Percentiles rank a stretch among this genome's conserved stretches.
Evolutionary conservation across 106 monocot genomes (phyloP).

Genomic region (Acanthochlamys bracteata): DNA sequence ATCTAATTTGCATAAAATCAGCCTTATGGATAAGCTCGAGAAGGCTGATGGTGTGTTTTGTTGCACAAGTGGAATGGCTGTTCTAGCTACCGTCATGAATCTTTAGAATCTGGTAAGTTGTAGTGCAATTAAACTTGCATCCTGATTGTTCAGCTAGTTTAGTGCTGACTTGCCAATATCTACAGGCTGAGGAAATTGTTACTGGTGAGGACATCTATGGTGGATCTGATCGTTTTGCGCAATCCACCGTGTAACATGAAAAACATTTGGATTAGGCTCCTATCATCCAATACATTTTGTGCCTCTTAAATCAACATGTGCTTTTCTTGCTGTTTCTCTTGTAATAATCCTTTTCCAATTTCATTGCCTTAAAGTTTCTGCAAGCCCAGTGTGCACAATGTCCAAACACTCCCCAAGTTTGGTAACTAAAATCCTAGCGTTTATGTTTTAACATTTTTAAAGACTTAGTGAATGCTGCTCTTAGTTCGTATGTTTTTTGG

Average conservation of each 20-base stretch:
- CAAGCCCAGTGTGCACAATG: too few relatives aligned
- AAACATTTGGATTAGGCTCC: too few relatives aligned
- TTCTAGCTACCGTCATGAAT: constrained; percentile 58
- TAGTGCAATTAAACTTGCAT: constrained; percentile 1
- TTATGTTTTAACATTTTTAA: too few relatives aligned
- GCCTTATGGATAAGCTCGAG: constrained; percentile 93
- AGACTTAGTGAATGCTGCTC: too few relatives aligned
- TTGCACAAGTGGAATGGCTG: constrained; percentile 99
- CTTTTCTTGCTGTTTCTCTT: too few relatives aligned
- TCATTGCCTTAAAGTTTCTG: too few relatives aligned
- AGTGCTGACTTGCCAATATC: constrained; percentile 2
- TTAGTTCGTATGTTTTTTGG: background rate
- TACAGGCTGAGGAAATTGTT: constrained; percentile 87
- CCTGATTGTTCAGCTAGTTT: background rate
- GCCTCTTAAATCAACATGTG: too few relatives aligned
- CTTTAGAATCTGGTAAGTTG: constrained; percentile 62
- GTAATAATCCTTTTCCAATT: too few relatives aligned
- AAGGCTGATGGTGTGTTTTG: constrained; percentile 92
- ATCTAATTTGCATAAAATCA: constrained; percentile 8
- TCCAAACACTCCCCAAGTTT: too few relatives aligned
- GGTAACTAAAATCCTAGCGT: too few relatives aligned
- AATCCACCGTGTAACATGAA: too few relatives aligned
- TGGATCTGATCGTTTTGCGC: constrained; percentile 90
- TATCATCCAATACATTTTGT: too few relatives aligned
- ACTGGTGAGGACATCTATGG: constrained; percentile 96